phyloP scores from a whole-genome alignment of 176 grass and related monocot genomes.

The Pontederia crassipes region DNA sequence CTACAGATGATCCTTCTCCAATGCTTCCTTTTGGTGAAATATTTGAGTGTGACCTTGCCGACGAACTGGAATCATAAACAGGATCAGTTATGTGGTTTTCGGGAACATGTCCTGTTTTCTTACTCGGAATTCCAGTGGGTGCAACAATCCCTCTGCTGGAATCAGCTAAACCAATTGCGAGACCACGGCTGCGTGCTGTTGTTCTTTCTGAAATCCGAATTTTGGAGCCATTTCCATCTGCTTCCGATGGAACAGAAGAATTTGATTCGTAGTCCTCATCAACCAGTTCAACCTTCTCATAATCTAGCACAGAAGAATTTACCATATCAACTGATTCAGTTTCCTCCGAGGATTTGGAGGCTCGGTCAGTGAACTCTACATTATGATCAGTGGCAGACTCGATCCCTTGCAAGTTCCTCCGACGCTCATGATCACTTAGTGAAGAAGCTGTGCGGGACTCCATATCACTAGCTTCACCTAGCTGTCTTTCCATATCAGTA shows the following conservation, averaged over 20 bases:
- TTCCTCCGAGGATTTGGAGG: constrained; percentile 14
- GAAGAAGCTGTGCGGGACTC: constrained; percentile 32
- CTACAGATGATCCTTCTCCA: constrained; percentile 6
- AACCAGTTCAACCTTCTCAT: not conserved
- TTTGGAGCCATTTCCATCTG: constrained; percentile 22
- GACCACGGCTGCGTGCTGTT: not conserved
- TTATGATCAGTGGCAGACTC: constrained; percentile 15
- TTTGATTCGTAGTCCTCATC: not conserved
- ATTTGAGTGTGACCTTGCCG: constrained; percentile 22
- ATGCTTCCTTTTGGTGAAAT: constrained; percentile 1
- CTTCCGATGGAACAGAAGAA: constrained; percentile 17
- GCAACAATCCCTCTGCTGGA: not conserved
- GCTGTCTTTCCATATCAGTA: constrained; percentile 13
- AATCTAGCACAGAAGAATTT: too few species aligned
- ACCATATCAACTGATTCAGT: not conserved
- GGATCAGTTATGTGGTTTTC: constrained; percentile 26
- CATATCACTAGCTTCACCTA: constrained; percentile 13
- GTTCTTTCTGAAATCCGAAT: constrained; percentile 25
- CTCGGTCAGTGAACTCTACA: constrained; percentile 28
- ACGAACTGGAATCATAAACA: constrained; percentile 42
- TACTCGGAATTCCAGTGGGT: constrained; percentile 19
- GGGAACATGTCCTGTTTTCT: constrained; percentile 24
- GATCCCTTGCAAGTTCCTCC: constrained; percentile 20
- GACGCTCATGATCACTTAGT: constrained; percentile 33
- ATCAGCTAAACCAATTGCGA: not conserved